These are phyloP conservation scores for Fragilariopsis cylindrus DNA, from an alignment of 108 stramenopile genomes.

Conservation along the genomic window DNA sequence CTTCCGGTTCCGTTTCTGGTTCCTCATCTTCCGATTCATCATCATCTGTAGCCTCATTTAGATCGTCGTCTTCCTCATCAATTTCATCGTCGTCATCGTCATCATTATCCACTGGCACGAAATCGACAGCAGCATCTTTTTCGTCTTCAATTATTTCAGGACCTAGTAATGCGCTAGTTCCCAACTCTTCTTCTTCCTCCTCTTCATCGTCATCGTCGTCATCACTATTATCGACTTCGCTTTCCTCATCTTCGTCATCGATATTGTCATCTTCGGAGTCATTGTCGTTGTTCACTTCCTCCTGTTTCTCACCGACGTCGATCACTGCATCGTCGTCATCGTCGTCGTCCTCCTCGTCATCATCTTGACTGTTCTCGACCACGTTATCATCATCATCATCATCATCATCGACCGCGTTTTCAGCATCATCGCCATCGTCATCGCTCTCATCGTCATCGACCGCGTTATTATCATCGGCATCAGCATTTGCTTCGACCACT, in stretches of 20 bases:
- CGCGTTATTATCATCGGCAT: background rate
- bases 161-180: constrained; percentile 2
- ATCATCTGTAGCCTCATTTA: background rate
- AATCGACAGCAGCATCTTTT: constrained; percentile 9
- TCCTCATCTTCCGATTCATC: background rate
- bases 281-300: background rate
- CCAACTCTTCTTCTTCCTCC: constrained; percentile 5
- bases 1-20: background rate
- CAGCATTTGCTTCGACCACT: background rate
- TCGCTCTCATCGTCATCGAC: background rate
- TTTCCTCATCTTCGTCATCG: background rate
- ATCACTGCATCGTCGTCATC: background rate
- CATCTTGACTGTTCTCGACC: background rate
- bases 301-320: background rate
- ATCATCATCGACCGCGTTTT: background rate
- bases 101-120: constrained; percentile 8
- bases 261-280: background rate
- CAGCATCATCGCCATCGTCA: background rate
- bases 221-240: background rate
- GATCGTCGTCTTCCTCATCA: background rate
- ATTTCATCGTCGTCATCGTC: constrained; percentile 5
- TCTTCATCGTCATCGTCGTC: background rate
- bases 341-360: background rate
- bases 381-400: background rate
- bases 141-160: constrained; percentile 15